phyloP scores from a whole-genome alignment of 768 basidiomycete species.

The Mycena amicta region DNA sequence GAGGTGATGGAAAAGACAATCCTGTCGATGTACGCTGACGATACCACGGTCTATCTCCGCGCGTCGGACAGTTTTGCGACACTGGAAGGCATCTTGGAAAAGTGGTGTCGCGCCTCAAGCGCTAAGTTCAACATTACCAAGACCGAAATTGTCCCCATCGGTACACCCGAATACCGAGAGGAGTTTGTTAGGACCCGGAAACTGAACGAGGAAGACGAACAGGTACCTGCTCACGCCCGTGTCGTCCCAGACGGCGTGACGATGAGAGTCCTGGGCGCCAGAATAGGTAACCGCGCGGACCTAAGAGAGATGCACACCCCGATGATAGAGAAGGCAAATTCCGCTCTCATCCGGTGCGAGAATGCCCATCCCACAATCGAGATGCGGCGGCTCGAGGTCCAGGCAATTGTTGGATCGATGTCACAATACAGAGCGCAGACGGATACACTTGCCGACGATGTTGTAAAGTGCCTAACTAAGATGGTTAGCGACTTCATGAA shows the following conservation, averaged over 20 bases:
- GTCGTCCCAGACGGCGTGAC: conserved; percentile 32
- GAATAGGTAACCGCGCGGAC: conserved; percentile 29
- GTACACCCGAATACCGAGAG: conserved; percentile 23
- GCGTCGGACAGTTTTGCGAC: conserved; percentile 28
- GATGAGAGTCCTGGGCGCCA: conserved; percentile 34
- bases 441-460: conserved; percentile 36
- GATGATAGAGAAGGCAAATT: conserved; percentile 28
- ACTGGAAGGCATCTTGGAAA: conserved; percentile 32
- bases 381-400: conserved; percentile 26
- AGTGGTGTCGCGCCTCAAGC: conserved; percentile 43
- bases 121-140: conserved; percentile 47
- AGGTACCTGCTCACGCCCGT: conserved; percentile 23
- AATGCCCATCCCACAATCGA: conserved; percentile 31
- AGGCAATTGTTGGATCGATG: conserved; percentile 31
- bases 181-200: conserved; percentile 2
- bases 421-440: conserved; percentile 39
- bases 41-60: conserved; percentile 40
- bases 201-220: background rate
- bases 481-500: background rate
- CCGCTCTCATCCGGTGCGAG: conserved; percentile 26
- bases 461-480: background rate
- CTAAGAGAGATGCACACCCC: conserved; percentile 26
- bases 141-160: conserved; percentile 41
- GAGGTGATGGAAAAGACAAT: conserved; percentile 25
- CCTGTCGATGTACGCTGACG: conserved; percentile 43